Evolutionary conservation across 1,139 yeast genomes (phyloP).

Genomic region (Candida labiduridarum): DNA sequence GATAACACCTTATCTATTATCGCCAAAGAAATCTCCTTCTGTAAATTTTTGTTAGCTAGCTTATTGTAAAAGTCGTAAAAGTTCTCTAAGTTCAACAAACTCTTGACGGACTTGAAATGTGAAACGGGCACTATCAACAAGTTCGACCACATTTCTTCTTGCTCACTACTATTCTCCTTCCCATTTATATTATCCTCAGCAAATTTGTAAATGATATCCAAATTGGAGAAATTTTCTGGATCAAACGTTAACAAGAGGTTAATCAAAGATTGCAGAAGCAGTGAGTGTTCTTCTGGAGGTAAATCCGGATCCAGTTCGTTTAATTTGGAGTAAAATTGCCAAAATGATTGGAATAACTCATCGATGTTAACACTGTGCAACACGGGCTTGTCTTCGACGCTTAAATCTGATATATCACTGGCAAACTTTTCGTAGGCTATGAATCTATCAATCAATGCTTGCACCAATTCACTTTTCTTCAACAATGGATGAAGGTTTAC

Average conservation of each 20-base stretch:
- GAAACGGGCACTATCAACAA: constrained; percentile 62
- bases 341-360: constrained; percentile 59
- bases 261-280: constrained; percentile 65
- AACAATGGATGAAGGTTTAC: constrained; percentile 68
- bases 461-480: constrained; percentile 64
- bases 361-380: constrained; percentile 7
- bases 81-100: constrained; percentile 34
- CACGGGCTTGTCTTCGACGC: constrained; percentile 2
- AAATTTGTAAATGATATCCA: constrained; percentile 63
- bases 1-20: constrained; percentile 42
- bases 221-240: constrained; percentile 59
- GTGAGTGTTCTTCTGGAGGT: constrained; percentile 64
- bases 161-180: constrained; percentile 14
- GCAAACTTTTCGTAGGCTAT: constrained; percentile 52
- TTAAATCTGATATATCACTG: constrained; percentile 21
- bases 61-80: constrained; percentile 46
- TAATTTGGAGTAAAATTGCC: constrained; percentile 62
- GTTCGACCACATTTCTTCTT: constrained; percentile 50
- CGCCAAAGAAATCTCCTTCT: constrained; percentile 43
- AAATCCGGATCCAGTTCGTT: constrained; percentile 63
- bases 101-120: constrained; percentile 34
- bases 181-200: constrained; percentile 50
- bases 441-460: constrained; percentile 73
- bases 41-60: constrained; percentile 33
- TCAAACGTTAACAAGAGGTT: constrained; percentile 69